A percentile compares a stretch with the other conserved stretches of the same genome.
Evolutionary conservation across 495 filamentous ascomycete genomes (phyloP).

Genomic region (Aspergillus baeticus): DNA sequence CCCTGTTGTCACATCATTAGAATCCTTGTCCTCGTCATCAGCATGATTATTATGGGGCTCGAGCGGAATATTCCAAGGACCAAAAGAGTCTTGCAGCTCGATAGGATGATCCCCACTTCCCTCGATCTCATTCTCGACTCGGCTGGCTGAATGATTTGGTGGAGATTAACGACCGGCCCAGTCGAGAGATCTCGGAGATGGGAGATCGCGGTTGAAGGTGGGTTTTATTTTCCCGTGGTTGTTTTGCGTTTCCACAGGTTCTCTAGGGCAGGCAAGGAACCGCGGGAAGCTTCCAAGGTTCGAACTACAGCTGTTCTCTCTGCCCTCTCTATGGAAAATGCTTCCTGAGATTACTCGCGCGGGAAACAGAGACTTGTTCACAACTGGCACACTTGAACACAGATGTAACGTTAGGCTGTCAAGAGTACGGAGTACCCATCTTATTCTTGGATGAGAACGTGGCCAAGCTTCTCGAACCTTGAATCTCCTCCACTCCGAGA

Average conservation of each 20-base stretch:
- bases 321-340: too few species aligned
- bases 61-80: constrained; percentile 4
- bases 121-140: constrained; percentile 8
- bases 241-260: constrained; percentile 8
- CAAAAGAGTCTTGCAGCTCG: constrained; percentile 4
- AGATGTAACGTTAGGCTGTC: too few species aligned
- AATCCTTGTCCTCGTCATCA: background rate
- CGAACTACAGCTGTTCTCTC: background rate
- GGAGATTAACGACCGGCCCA: background rate
- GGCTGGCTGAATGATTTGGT: constrained; percentile 13
- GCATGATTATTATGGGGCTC: constrained; percentile 6
- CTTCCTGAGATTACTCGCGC: background rate
- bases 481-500: too few species aligned
- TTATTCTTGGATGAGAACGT: too few species aligned
- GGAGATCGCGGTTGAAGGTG: constrained; percentile 6
- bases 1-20: background rate
- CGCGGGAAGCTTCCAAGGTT: constrained; percentile 2
- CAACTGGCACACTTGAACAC: too few species aligned
- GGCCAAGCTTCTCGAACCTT: too few species aligned
- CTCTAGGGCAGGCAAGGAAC: background rate
- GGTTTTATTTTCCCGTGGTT: constrained; percentile 4
- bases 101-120: constrained; percentile 10
- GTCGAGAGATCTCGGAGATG: background rate
- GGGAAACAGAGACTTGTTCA: too few species aligned
- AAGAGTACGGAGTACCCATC: too few species aligned